A percentile compares a stretch with the other conserved stretches of the same genome.
Evolutionary conservation across 2,329 filamentous ascomycete species (phyloP).

Genomic region (Penicillium crustosum): DNA sequence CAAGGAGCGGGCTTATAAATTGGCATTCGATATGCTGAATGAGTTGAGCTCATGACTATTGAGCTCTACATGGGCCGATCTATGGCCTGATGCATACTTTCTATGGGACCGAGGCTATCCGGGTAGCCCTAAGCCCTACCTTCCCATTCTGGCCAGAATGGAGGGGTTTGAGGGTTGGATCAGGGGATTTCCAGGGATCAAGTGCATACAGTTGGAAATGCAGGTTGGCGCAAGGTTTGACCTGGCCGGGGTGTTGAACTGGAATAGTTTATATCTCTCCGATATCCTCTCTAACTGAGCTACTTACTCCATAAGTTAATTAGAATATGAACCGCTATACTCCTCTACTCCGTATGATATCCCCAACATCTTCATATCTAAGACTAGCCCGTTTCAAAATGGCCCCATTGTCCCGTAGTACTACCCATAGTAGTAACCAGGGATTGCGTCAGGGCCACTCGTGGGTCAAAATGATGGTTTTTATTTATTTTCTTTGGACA

Average conservation of each 20-base stretch:
- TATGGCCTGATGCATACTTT: conserved; percentile 6
- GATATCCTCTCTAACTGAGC: not conserved
- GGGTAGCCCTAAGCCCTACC: conserved; percentile 30
- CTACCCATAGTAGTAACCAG: not conserved
- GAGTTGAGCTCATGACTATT: conserved; percentile 4
- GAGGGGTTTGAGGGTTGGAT: not conserved
- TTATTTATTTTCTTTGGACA: not conserved
- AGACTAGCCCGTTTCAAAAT: conserved; percentile 3
- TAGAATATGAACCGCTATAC: not conserved
- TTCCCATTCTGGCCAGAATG: not conserved
- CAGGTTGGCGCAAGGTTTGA: not conserved
- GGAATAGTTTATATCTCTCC: not conserved
- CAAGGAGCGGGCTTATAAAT: conserved; percentile 37
- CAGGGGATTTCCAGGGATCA: not conserved
- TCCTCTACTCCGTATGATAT: not conserved
- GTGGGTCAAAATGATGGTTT: conserved; percentile 3
- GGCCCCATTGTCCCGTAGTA: not conserved
- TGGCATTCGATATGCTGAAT: conserved; percentile 35
- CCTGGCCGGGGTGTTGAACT: not conserved
- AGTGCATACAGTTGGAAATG: not conserved
- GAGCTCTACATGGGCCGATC: not conserved
- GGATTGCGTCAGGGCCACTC: conserved; percentile 9
- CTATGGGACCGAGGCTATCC: conserved; percentile 7
- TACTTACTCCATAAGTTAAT: not conserved
- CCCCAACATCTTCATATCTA: not conserved